These are phyloP conservation scores for Aspergillus sp. DNA, from an alignment of 2,329 filamentous ascomycete genomes.

Conservation along the genomic window DNA sequence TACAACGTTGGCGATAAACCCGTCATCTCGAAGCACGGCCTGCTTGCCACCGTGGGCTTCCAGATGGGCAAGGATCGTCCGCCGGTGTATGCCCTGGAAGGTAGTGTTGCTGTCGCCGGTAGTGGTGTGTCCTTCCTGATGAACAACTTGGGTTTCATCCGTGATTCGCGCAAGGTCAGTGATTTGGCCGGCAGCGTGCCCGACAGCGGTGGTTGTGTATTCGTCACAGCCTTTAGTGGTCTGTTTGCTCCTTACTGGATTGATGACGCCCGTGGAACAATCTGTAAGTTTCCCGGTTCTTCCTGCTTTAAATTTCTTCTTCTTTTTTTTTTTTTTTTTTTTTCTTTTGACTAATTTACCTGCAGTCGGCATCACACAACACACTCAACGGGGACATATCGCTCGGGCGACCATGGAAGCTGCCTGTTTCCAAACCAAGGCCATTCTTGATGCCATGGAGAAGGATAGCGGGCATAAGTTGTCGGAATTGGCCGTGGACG, in stretches of 20 bases:
- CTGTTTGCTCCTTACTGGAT: constrained; percentile 94
- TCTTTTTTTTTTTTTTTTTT: constrained; percentile 1
- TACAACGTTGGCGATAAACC: constrained; percentile 83
- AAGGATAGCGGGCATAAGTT: constrained; percentile 71
- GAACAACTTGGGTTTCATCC: constrained; percentile 58
- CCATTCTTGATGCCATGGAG: constrained; percentile 86
- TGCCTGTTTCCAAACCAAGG: constrained; percentile 86
- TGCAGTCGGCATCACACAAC: constrained; percentile 69
- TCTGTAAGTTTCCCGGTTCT: constrained; percentile 49
- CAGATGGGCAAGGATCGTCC: constrained; percentile 63
- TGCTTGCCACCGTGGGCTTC: constrained; percentile 81
- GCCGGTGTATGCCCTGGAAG: constrained; percentile 73
- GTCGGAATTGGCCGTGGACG: constrained; percentile 70
- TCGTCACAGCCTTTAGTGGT: constrained; percentile 86
- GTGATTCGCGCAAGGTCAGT: constrained; percentile 54
- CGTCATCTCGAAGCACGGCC: constrained; percentile 72
- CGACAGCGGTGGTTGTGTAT: constrained; percentile 74
- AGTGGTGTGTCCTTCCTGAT: constrained; percentile 69
- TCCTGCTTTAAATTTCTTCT: background rate
- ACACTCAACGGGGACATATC: constrained; percentile 78
- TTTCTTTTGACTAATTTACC: constrained; percentile 1
- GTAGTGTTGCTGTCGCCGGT: constrained; percentile 73
- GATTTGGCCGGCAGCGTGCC: constrained; percentile 56
- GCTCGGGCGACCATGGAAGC: constrained; percentile 84
- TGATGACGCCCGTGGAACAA: constrained; percentile 80